Evolutionary conservation across 305 asterid species (phyloP).

Genomic region (Fraxinus sp.): DNA sequence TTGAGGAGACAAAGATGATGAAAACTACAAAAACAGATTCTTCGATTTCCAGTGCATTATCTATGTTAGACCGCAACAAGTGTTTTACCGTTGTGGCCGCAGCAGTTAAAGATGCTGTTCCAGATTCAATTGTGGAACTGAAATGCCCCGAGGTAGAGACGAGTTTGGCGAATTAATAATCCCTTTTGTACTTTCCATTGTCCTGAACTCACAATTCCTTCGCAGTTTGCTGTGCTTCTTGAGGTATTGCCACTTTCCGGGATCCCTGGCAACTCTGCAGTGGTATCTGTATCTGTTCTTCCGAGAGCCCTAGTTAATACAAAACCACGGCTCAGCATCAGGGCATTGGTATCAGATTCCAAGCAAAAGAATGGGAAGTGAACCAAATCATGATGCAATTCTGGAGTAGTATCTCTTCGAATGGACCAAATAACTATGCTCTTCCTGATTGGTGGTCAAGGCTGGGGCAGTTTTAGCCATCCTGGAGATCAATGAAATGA

Average conservation of each 20-base stretch:
- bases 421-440: not conserved
- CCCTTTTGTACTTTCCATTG: conserved; percentile 3
- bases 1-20: conserved; percentile 42
- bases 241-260: conserved; percentile 53
- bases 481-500: not conserved
- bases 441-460: not conserved
- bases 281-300: conserved; percentile 50
- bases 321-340: conserved; percentile 43
- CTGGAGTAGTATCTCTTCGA: not conserved
- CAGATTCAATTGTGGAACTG: conserved; percentile 44
- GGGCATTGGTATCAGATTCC: conserved; percentile 36
- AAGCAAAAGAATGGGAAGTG: conserved; percentile 27
- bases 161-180: not conserved
- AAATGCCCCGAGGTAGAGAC: conserved; percentile 45
- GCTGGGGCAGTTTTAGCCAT: not conserved
- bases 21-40: conserved; percentile 22
- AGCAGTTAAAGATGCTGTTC: conserved; percentile 41
- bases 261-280: conserved; percentile 31
- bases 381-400: not conserved
- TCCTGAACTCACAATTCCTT: conserved; percentile 11
- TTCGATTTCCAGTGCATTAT: conserved; percentile 17
- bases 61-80: conserved; percentile 41
- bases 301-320: conserved; percentile 36
- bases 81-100: conserved; percentile 47
- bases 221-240: conserved; percentile 42